phyloP scores from a whole-genome alignment of 2,329 filamentous ascomycete species.

The Hypoxylon sp. region DNA sequence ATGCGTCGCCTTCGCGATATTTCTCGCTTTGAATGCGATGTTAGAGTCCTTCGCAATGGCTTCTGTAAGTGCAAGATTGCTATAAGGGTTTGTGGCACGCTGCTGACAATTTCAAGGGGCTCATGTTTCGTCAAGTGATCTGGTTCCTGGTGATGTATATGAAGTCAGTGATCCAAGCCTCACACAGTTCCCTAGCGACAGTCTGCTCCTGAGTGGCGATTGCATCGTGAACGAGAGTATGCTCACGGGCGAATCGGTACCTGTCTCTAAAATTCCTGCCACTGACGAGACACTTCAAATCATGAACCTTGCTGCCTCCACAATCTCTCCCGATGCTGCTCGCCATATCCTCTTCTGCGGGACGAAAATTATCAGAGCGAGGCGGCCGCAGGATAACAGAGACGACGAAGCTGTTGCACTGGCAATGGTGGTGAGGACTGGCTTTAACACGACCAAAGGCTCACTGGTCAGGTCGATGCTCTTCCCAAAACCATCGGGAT shows the following conservation, averaged over 20 bases:
- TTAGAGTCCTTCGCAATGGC: conserved; percentile 90
- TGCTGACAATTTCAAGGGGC: conserved; percentile 69
- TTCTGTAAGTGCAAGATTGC: conserved; percentile 74
- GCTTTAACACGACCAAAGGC: conserved; percentile 98
- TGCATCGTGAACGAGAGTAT: conserved; percentile 99
- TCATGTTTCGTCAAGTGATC: conserved; percentile 84
- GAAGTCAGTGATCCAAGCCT: conserved; percentile 95
- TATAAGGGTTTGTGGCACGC: conserved; percentile 1
- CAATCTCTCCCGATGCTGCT: conserved; percentile 84
- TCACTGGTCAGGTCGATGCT: conserved; percentile 97
- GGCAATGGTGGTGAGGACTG: conserved; percentile 91
- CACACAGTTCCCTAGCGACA: conserved; percentile 90
- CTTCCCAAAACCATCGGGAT: conserved; percentile 97
- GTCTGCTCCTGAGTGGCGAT: conserved; percentile 89
- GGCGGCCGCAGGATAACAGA: conserved; percentile 86
- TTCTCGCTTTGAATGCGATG: conserved; percentile 93
- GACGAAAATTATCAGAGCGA: conserved; percentile 92
- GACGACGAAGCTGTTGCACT: conserved; percentile 91
- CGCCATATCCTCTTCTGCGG: conserved; percentile 94
- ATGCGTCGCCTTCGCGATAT: conserved; percentile 93
- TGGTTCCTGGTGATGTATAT: conserved; percentile 96
- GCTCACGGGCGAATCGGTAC: conserved; percentile 97
- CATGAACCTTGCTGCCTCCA: conserved; percentile 83
- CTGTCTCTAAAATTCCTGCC: conserved; percentile 90
- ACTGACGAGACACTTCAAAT: conserved; percentile 81